Conservation (phyloP, 2,329 filamentous ascomycete genomes). For the Talaromyces sp. region DNA sequence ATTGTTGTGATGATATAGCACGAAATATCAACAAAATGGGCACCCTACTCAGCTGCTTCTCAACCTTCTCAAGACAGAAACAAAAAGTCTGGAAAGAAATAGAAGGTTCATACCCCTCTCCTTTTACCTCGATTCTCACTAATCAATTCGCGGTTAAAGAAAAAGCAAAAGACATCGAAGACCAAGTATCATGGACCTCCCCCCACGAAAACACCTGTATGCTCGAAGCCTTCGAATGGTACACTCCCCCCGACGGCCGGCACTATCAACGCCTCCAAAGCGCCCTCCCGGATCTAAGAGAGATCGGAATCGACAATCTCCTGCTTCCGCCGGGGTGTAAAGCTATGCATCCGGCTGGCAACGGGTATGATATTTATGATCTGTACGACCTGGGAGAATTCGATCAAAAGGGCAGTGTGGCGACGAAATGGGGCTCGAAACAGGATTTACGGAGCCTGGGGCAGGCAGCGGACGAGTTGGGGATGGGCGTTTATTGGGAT, state of each 20-base stretch:
- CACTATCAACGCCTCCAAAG: conserved; percentile 61
- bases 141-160: conserved; percentile 21
- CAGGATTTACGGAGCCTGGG: conserved; percentile 59
- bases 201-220: conserved; percentile 49
- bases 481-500: conserved; percentile 65
- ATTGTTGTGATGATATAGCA: neutral
- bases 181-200: conserved; percentile 33
- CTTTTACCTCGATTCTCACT: neutral
- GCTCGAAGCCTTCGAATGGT: conserved; percentile 73
- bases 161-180: conserved; percentile 26
- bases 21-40: neutral
- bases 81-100: conserved; percentile 27
- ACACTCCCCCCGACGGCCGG: conserved; percentile 59
- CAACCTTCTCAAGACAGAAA: conserved; percentile 20
- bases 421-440: conserved; percentile 69
- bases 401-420: conserved; percentile 62
- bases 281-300: conserved; percentile 55
- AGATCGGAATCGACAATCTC: conserved; percentile 60
- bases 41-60: conserved; percentile 15
- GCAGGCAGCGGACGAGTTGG: conserved; percentile 51
- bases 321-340: conserved; percentile 74
- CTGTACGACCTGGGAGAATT: conserved; percentile 71
- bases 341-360: conserved; percentile 59
- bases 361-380: conserved; percentile 70
- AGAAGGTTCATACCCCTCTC: conserved; percentile 24